phyloP scores from a whole-genome alignment of 139 green algal genomes.

The Coelastrella sp. region DNA sequence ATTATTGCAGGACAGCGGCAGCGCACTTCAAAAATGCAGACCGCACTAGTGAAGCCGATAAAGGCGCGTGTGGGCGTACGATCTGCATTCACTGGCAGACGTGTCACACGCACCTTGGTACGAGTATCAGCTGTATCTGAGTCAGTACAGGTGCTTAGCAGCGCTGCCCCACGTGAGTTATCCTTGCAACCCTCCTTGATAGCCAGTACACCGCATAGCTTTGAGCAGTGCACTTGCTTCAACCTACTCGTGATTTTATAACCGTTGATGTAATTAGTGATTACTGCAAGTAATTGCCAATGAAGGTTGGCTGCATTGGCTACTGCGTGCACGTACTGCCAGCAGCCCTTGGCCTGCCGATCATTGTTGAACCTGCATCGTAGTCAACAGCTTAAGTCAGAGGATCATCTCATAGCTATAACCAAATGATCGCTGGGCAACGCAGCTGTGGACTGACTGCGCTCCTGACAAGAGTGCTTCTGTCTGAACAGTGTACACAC shows the following conservation, averaged over 20 bases:
- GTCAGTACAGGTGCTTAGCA: not conserved
- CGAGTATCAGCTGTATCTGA: not conserved
- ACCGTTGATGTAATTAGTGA: too few relatives aligned
- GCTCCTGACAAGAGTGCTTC: not conserved
- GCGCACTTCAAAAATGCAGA: conserved; percentile 32
- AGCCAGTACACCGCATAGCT: not conserved
- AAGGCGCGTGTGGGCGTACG: not conserved
- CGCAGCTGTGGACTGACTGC: not conserved
- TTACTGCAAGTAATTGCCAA: too few relatives aligned
- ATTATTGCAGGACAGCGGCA: too few relatives aligned
- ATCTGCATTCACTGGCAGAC: not conserved
- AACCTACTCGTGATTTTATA: not conserved
- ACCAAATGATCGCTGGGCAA: not conserved
- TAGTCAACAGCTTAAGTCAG: too few relatives aligned
- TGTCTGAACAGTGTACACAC: conserved; percentile 7
- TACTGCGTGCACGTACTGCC: too few relatives aligned
- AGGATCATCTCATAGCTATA: not conserved
- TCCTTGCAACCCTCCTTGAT: not conserved
- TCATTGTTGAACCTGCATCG: too few relatives aligned
- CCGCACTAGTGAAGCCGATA: not conserved
- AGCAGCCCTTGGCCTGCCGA: too few relatives aligned
- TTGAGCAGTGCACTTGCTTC: not conserved
- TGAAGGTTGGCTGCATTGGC: too few relatives aligned
- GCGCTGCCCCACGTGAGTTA: conserved; percentile 11
- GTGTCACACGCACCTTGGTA: not conserved